Base-by-base conservation (phyloP, 805 yeast species). In the Naumovozyma baii region DNA sequence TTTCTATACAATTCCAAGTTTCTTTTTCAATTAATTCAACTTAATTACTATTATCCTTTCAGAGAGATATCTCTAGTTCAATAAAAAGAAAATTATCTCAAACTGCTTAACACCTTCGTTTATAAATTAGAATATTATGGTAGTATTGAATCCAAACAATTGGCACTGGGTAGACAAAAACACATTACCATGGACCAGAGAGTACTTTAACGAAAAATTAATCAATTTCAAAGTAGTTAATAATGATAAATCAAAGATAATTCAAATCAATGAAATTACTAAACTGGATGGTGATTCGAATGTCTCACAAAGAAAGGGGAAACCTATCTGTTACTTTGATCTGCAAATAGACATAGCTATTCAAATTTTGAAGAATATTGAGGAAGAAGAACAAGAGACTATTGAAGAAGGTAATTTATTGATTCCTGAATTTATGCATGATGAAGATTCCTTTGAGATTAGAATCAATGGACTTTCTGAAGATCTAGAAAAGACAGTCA, bases 291-390 rank as follows among this genome's bases (percentile, higher is more conserved):
- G 94, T 17, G 92, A 83, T 57, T 81, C 92, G 50, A 83, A 83
- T 51, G 88, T 83, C 12, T 78, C 85, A 17, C 90, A 83, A 60
- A 73, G 94, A 65, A 83, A 83, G 61, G 90, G 90, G 7, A 80
- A 78, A 60, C 84, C 80, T 18, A 73, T 76, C 51, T 82, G 90
- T 54, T 78, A 83, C 37, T 83, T 73, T 52, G 94, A 83, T 54
- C 56, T 83, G 69, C 64, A 65, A 34, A 57, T 83, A 35, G 68
- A 65, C 46, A 68, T 83, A 42, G 52, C 63, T 8, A 65, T 77
- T 16, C 52, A 57, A 29, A 68, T 73, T 12, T 49, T 55, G 10
- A 38, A 34, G n/a, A 17, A 36, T 9, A 31, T 26, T 30, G 32
- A 34, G 14, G 33, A 39, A n/a, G 45, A 45, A 5, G 57, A 48